Base-by-base conservation (phyloP, 331 rosid species). In the Rosa hybrid region DNA sequence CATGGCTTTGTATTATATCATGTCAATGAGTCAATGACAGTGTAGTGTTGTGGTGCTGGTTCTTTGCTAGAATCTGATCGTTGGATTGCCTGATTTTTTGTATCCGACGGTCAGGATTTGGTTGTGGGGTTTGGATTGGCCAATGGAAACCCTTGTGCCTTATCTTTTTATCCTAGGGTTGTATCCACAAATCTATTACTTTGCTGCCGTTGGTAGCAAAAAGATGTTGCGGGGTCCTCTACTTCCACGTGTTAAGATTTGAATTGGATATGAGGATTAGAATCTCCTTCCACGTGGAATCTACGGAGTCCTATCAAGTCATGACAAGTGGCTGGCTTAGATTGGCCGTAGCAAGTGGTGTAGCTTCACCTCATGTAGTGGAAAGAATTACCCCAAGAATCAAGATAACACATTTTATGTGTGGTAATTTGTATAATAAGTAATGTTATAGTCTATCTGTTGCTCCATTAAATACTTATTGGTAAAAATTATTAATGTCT, bases 21-120 rank as follows among this genome's bases (percentile, higher is more conserved):
- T 71, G 77, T 80, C 74, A 42, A 71, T 57, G 54, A 45, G 49
- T 77, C 49, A 77, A 63, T 77, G 50, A 68, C 3, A 76, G 21
- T 74, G 83, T 9, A 90, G 96, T 88, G 80, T 13, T 94, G 98
- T 90, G 97, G 98, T 46, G 81, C 83, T 17, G 65, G 87, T 87
- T 77, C 53, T 1, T 65, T 38, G 77, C n/a, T 38, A 4, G 38
- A 67, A 72, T 20, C 82, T 7, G 72, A 80, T 86, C 82, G 94
- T 94, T 77, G 90, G 48, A 68, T 84, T 10, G 20, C 1, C 8
- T 18, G 90, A 84, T 87, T 78, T 88, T 91, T 86, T 0, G 8
- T 54, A 81, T 84, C 87, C 11, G 68, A 90, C 90, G 92, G 93
- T 77, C 10, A 21, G 39, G 9, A 75, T 82, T 38, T 0, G 84